Percentiles rank a stretch among this genome's conserved stretches.
Evolutionary conservation across 2,329 filamentous ascomycete genomes (phyloP).

Genomic region (Cladobotryum protrusum): DNA sequence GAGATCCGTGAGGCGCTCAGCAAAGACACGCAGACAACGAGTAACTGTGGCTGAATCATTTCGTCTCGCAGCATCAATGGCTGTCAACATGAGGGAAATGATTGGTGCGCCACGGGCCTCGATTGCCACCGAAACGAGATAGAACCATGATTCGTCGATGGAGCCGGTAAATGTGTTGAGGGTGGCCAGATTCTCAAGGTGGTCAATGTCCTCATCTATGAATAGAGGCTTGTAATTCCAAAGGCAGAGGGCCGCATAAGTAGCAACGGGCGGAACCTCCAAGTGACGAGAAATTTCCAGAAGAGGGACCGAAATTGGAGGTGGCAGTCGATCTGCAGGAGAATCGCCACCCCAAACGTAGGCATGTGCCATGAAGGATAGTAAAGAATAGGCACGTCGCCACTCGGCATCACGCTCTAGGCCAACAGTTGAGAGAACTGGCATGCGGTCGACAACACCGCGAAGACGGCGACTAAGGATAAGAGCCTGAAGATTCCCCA

Average conservation of each 20-base stretch:
- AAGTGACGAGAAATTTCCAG: constrained; percentile 69
- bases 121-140: constrained; percentile 90
- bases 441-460: constrained; percentile 70
- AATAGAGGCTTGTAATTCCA: constrained; percentile 98
- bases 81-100: constrained; percentile 80
- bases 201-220: constrained; percentile 70
- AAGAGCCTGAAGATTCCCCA: constrained; percentile 78
- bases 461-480: constrained; percentile 80
- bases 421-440: constrained; percentile 74
- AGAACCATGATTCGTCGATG: constrained; percentile 98
- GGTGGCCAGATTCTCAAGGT: constrained; percentile 80
- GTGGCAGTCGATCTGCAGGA: constrained; percentile 72
- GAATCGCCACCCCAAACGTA: constrained; percentile 94
- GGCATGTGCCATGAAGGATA: constrained; percentile 86
- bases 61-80: constrained; percentile 71
- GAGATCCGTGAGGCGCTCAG: constrained; percentile 82
- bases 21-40: constrained; percentile 70
- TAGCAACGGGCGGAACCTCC: constrained; percentile 86
- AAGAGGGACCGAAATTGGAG: constrained; percentile 76
- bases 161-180: constrained; percentile 89
- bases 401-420: constrained; percentile 83
- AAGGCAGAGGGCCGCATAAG: constrained; percentile 83
- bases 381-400: constrained; percentile 83
- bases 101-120: constrained; percentile 85
- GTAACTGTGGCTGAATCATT: constrained; percentile 67